Evolutionary conservation across 2,329 filamentous ascomycete species (phyloP).

Genomic region (Penicillium sp.): DNA sequence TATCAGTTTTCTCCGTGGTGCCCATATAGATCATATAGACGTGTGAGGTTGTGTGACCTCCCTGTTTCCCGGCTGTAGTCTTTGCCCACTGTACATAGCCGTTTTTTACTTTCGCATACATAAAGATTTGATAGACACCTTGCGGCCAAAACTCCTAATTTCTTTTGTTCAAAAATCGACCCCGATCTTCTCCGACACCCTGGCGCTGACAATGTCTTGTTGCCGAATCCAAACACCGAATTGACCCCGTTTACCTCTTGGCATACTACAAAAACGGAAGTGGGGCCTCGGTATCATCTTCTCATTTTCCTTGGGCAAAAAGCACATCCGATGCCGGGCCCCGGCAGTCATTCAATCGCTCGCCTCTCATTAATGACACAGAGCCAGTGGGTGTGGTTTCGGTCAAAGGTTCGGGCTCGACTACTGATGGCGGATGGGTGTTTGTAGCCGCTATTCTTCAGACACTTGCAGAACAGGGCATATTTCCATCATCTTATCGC

Average conservation of each 20-base stretch:
- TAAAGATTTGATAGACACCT: not conserved
- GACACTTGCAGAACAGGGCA: too few species aligned
- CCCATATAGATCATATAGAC: not conserved
- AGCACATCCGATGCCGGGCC: not conserved
- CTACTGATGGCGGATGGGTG: too few species aligned
- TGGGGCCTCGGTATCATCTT: conserved; percentile 1
- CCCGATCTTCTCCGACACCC: not conserved
- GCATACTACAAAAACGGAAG: not conserved
- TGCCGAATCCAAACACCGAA: not conserved
- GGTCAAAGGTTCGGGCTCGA: not conserved
- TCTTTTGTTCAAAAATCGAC: not conserved
- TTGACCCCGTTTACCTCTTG: not conserved
- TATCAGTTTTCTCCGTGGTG: too few species aligned
- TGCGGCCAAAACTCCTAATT: not conserved
- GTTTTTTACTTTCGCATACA: not conserved
- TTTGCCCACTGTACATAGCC: not conserved
- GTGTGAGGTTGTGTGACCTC: not conserved
- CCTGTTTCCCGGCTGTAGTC: not conserved
- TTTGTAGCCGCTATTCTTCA: too few species aligned
- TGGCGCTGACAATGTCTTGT: not conserved
- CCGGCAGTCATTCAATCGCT: not conserved
- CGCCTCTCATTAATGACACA: not conserved
- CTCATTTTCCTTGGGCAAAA: not conserved
- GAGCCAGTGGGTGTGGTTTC: not conserved
- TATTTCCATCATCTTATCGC: too few species aligned